Percentiles rank a stretch among this genome's conserved stretches.
Evolutionary conservation across 202 grass and related monocot species (phyloP).

Genomic region (Zoysia matrella): DNA sequence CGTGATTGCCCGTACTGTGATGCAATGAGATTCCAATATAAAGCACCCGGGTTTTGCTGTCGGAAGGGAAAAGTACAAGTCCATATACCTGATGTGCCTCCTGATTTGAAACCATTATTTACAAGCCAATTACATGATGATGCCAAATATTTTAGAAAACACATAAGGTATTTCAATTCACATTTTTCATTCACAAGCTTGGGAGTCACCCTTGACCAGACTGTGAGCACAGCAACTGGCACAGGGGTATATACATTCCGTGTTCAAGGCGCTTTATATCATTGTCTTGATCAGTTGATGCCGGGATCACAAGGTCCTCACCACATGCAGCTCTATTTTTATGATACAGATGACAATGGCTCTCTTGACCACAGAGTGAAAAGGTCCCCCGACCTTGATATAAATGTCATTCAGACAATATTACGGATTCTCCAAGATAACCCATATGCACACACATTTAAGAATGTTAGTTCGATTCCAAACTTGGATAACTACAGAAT

Average conservation of each 20-base stretch:
- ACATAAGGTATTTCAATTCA: neutral
- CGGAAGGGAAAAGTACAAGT: neutral
- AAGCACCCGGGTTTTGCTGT: neutral
- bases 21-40: too few species aligned
- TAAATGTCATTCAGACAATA: neutral
- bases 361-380: neutral
- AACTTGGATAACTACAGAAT: constrained; percentile 9
- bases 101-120: neutral
- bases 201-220: neutral
- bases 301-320: fast-evolving
- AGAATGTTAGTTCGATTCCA: neutral
- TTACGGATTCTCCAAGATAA: neutral
- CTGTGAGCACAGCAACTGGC: too few species aligned
- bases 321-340: neutral
- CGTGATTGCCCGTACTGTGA: too few species aligned
- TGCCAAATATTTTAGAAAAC: neutral
- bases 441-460: neutral
- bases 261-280: neutral
- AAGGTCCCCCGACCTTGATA: neutral
- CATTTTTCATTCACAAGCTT: neutral
- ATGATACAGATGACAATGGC: neutral
- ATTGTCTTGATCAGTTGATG: neutral
- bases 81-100: neutral
- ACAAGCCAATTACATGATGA: neutral
- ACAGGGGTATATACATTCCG: neutral